phyloP scores from a whole-genome alignment of 2,329 filamentous ascomycete genomes.

The Ophiostoma novo-ulmi region DNA sequence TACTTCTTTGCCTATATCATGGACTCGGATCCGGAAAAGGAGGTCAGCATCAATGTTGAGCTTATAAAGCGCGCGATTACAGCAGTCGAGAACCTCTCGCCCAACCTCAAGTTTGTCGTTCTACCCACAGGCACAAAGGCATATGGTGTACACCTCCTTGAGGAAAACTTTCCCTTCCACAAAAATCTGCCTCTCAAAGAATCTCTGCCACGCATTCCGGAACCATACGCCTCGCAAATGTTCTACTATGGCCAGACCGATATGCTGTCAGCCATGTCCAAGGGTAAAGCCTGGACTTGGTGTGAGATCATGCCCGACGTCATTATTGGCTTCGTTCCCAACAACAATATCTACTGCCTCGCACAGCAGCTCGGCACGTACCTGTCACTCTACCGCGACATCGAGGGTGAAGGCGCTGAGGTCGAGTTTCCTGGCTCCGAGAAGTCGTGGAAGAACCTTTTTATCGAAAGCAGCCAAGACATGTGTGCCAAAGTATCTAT shows the following conservation, averaged over 20 bases:
- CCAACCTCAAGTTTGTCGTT: constrained; percentile 38
- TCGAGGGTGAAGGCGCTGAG: constrained; percentile 38
- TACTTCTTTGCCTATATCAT: constrained; percentile 41
- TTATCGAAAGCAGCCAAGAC: constrained; percentile 39
- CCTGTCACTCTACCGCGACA: constrained; percentile 35
- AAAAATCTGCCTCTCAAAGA: not conserved
- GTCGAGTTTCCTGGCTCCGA: constrained; percentile 38
- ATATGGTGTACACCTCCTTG: constrained; percentile 34
- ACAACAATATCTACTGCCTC: constrained; percentile 41
- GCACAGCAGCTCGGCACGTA: constrained; percentile 39
- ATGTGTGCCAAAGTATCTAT: constrained; percentile 39
- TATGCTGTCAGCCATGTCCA: constrained; percentile 34
- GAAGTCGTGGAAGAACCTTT: constrained; percentile 36
- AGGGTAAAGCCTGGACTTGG: constrained; percentile 41
- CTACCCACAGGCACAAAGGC: constrained; percentile 42
- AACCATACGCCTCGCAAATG: constrained; percentile 40
- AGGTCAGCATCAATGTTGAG: constrained; percentile 36
- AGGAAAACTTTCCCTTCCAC: not conserved
- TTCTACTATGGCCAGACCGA: constrained; percentile 46
- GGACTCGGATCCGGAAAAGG: constrained; percentile 34
- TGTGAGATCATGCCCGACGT: constrained; percentile 42
- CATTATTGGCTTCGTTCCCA: constrained; percentile 42
- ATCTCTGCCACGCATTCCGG: constrained; percentile 37
- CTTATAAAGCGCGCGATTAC: constrained; percentile 38
- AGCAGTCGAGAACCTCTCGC: constrained; percentile 37